Base-by-base conservation (phyloP, 257 asterid species). In the Scutellaria minor region DNA sequence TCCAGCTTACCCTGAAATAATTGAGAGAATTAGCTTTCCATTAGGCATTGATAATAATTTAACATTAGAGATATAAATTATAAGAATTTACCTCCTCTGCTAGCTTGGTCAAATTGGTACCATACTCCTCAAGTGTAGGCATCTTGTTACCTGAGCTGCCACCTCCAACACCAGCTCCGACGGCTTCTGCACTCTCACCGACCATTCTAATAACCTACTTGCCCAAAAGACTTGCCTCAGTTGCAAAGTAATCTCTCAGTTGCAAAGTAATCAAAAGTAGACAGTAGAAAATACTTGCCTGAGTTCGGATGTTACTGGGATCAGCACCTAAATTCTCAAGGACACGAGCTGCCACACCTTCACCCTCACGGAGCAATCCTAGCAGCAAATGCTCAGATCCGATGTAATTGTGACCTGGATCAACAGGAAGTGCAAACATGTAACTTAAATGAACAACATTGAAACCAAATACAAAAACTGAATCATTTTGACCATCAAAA, bases 281-380 rank as follows among this genome's bases (percentile, higher is more conserved):
- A 45, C 31, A 20, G 37, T 13, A 70, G 61, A 73, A 41, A 35
- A 27, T 40, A 66, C 79, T 84, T 73, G 74, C 98, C 96, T 91
- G 96, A 52, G 98, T 86, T 74, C 96, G 88, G 69, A 93, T 93
- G 79, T 93, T 93, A 74, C 90, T 86, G 42, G 96, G 92, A 71
- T 93, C 98, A 42, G 98, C 98, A 60, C 98, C 97, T 73, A 91
- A 86, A 75, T 87, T 93, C 84, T 93, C 98, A 62, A 93, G 97
- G 58, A 89, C 97, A 54, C 97, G 97, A 44, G 97, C 97, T 56
- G 97, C 98, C 70, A 93, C 98, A 46, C 98, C 98, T 85, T 93
- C 98, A 73, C 97, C 98, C 83, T 91, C 98, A 12, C 97, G 95
- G 71, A 91, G 96, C 85, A 93, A 88, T 67, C 98, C 98, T 77